Evolutionary conservation across 768 basidiomycete genomes (phyloP).

Genomic region (Trametes maxima): DNA sequence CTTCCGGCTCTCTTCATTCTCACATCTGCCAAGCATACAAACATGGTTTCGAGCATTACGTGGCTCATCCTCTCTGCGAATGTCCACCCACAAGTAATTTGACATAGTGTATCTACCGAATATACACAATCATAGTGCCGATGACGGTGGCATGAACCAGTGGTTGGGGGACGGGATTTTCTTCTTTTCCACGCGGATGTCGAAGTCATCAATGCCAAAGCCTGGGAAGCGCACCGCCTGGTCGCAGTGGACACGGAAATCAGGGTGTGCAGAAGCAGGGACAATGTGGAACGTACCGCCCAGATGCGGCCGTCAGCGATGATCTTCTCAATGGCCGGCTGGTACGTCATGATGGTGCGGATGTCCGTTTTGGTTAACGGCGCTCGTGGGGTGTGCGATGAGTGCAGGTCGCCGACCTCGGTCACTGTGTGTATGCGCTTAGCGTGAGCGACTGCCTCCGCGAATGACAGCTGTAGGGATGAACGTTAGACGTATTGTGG

Average conservation of each 20-base stretch:
- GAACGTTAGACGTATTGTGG: slow-evolving; percentile 23
- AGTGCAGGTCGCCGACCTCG: slow-evolving; percentile 46
- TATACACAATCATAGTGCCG: neutral
- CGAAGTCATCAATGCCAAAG: neutral
- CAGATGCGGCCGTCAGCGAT: slow-evolving; percentile 54
- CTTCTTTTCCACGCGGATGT: slow-evolving; percentile 6
- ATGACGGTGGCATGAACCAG: slow-evolving; percentile 25
- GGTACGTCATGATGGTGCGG: slow-evolving; percentile 43
- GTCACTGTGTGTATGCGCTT: slow-evolving; percentile 46
- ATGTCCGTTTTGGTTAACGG: slow-evolving; percentile 43
- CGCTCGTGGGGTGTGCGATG: slow-evolving; percentile 42
- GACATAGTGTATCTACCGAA: neutral
- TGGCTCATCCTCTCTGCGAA: too few relatives aligned
- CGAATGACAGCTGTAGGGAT: slow-evolving; percentile 36
- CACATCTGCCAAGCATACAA: too few relatives aligned
- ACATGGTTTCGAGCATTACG: too few relatives aligned
- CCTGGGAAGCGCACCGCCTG: neutral
- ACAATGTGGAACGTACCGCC: slow-evolving; percentile 45
- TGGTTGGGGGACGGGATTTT: slow-evolving; percentile 17
- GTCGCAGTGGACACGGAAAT: neutral
- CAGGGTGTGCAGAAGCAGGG: neutral
- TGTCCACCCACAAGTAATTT: neutral
- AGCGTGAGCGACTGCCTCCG: slow-evolving; percentile 39
- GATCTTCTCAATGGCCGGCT: slow-evolving; percentile 46
- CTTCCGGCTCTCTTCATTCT: too few relatives aligned